A percentile compares a stretch with the other conserved stretches of the same genome.
These are phyloP conservation scores for Crithidia mellificae DNA, from an alignment of 208 protist species.

Conservation along the genomic window DNA sequence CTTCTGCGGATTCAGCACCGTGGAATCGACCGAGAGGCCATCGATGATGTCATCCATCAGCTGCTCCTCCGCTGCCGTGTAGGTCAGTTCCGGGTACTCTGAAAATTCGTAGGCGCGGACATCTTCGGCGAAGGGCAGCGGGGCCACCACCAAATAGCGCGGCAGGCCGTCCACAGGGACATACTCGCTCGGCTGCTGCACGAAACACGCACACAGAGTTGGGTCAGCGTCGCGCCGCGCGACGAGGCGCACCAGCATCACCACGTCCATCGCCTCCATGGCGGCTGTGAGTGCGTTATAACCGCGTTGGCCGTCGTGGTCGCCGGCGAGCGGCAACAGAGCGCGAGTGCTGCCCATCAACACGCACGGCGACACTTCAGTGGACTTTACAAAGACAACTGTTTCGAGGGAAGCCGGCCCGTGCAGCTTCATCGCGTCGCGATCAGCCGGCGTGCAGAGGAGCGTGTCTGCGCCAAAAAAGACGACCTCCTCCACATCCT, in stretches of 20 bases:
- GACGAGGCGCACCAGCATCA: conserved; percentile 85
- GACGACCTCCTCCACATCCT: conserved; percentile 58
- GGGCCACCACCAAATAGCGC: conserved; percentile 57
- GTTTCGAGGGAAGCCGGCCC: conserved; percentile 59
- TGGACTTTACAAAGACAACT: conserved; percentile 71
- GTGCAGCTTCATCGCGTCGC: conserved; percentile 57
- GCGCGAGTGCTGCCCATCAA: conserved; percentile 70
- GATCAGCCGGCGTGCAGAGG: conserved; percentile 76
- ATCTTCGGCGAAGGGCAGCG: conserved; percentile 89
- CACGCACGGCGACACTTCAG: conserved; percentile 66
- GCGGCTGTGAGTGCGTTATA: conserved; percentile 77
- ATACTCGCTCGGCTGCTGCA: conserved; percentile 17
- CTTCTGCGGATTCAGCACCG: conserved; percentile 62
- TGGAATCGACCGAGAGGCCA: conserved; percentile 59
- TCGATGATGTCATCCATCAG: conserved; percentile 72
- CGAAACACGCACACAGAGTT: conserved; percentile 62
- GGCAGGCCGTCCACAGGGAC: not conserved
- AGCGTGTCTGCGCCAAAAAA: conserved; percentile 83
- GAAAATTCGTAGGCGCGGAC: conserved; percentile 74
- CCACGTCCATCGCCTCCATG: conserved; percentile 45
- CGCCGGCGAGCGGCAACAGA: conserved; percentile 65
- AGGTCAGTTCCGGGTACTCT: conserved; percentile 40
- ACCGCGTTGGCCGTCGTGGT: conserved; percentile 58
- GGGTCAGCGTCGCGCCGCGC: conserved; percentile 49
- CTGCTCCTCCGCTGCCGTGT: conserved; percentile 48